Conservation (phyloP, 768 basidiomycete genomes). For the Grammothele lineata region DNA sequence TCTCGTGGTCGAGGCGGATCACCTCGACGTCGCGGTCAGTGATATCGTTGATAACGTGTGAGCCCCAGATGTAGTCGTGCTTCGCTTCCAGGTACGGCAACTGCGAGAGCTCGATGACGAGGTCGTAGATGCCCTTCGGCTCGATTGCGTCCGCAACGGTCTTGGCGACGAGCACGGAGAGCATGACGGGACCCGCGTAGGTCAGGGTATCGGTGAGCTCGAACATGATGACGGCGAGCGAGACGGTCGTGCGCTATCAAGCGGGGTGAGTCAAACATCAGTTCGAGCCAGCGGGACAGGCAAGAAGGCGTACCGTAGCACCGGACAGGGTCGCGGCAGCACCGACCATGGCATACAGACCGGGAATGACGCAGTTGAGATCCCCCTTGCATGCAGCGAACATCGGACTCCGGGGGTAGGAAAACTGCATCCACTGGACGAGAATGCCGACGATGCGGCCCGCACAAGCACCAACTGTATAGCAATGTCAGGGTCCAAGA, state of each 20-base stretch:
- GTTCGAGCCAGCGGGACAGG: too few species aligned
- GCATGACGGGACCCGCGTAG: constrained; percentile 88
- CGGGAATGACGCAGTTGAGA: constrained; percentile 78
- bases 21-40: constrained; percentile 61
- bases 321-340: constrained; percentile 93
- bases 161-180: constrained; percentile 85
- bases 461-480: constrained; percentile 80
- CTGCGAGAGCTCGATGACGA: constrained; percentile 84
- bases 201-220: constrained; percentile 92
- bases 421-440: constrained; percentile 72
- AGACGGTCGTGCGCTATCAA: constrained; percentile 77
- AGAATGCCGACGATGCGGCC: constrained; percentile 82
- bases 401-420: constrained; percentile 52
- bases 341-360: constrained; percentile 93
- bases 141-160: constrained; percentile 85
- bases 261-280: too few species aligned
- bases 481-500: neutral
- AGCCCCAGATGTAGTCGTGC: constrained; percentile 85
- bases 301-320: constrained; percentile 68
- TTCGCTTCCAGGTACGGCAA: constrained; percentile 92
- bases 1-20: constrained; percentile 66
- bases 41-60: constrained; percentile 69
- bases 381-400: constrained; percentile 65
- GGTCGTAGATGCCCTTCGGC: constrained; percentile 94
- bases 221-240: constrained; percentile 94